phyloP scores from a whole-genome alignment of 805 yeast species.

The Yamadazyma phyllophila region DNA sequence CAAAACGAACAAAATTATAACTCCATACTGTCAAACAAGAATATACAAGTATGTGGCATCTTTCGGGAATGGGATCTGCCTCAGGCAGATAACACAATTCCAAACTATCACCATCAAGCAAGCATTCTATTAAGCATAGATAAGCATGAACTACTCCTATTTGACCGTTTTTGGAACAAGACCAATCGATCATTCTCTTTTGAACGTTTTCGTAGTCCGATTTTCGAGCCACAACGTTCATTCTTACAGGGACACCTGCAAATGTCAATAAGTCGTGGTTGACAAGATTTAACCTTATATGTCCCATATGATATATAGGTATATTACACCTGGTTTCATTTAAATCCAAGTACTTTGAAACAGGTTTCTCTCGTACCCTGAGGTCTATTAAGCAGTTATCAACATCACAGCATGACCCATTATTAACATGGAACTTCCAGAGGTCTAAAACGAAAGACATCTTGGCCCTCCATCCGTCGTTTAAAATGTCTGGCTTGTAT shows the following conservation, averaged over 20 bases:
- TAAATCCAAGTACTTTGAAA: constrained; percentile 3
- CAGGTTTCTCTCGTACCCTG: constrained; percentile 1
- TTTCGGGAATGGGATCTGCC: constrained; percentile 7
- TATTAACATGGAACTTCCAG: constrained; percentile 1
- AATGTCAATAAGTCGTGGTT: constrained; percentile 12
- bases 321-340: constrained; percentile 20
- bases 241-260: constrained; percentile 24
- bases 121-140: constrained; percentile 34
- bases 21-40: constrained; percentile 8
- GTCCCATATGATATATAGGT: constrained; percentile 21
- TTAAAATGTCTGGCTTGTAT: constrained; percentile 1
- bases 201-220: constrained; percentile 47
- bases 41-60: constrained; percentile 6
- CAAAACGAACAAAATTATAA: constrained; percentile 4
- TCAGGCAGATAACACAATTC: constrained; percentile 2
- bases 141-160: constrained; percentile 58
- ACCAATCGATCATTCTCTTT: constrained; percentile 51
- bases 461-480: constrained; percentile 7
- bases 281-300: constrained; percentile 20
- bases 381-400: constrained; percentile 6
- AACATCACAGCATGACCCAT: constrained; percentile 6
- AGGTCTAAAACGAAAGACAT: constrained; percentile 4
- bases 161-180: constrained; percentile 44
- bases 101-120: background rate
- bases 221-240: constrained; percentile 40